Evolutionary conservation across 83 land plant species (phyloP), one percentile per base, ranked within the genome.

Genomic region (Picea abies): DNA sequence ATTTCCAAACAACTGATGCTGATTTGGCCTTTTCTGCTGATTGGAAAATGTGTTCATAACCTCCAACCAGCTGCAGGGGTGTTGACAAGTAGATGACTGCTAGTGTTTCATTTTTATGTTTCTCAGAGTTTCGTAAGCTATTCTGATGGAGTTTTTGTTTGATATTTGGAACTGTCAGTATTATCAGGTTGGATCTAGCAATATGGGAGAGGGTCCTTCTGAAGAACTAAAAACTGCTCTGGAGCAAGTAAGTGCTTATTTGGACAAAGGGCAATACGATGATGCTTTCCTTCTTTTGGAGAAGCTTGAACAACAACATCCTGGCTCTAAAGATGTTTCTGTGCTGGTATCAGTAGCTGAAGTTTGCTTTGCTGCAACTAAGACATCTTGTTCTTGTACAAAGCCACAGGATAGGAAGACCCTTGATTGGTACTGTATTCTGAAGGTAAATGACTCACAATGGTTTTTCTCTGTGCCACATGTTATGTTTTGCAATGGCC

Each of bases 321-420:
- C 79, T 25, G 37, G 39, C 63, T 25, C 49, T 78, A 78, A 78
- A 78, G 79, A 78, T 52, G 63, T 78, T 60, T 78, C 37, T 25
- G 79, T 49, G 63, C 79, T 78, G 14, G 63, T 78, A 56, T 23
- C 63, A 25, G 63, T 78, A 58, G 79, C 60, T 56, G 79, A 78
- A 58, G 62, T 78, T 56, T 78, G 63, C 79, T 78, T 58, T 23
- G 63, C 79, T 58, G 79, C 79, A 58, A 29, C 79, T 56, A 78
- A 78, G 63, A 58, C 79, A 58, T 78, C 79, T 78, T 78, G 79
- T 78, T 56, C 79, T 23, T 78, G 79, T 52, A 14, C 63, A 78
- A 60, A 78, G 63, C 63, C 63, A 56, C 79, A 78, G 35, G 11
- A 25, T 12, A 58, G 39, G 25, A 52, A 58, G 63, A 78, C 63